phyloP scores from a whole-genome alignment of 352 stramenopile genomes.

The Phytophthora sp. region DNA sequence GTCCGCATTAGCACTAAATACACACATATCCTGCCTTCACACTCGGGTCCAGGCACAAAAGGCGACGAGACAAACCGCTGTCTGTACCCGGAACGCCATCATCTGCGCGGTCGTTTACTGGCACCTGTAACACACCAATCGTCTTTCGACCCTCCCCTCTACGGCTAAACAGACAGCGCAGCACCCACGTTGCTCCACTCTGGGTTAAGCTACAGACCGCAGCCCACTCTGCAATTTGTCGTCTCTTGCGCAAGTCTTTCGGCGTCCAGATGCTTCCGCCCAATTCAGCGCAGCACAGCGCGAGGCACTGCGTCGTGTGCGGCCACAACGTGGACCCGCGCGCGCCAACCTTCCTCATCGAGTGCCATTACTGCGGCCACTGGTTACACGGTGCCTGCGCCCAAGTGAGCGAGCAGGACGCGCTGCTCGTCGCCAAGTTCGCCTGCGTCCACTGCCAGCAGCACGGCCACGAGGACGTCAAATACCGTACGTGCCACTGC shows the following conservation, averaged over 20 bases:
- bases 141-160: conserved; percentile 17
- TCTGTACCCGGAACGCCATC: conserved; percentile 17
- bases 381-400: conserved; percentile 70
- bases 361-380: conserved; percentile 71
- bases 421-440: conserved; percentile 63
- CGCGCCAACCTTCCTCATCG: conserved; percentile 54
- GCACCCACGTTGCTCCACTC: background rate
- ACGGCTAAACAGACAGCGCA: conserved; percentile 1
- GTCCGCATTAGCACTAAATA: conserved; percentile 1
- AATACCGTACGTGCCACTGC: conserved; percentile 39
- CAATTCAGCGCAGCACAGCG: background rate
- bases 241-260: conserved; percentile 11
- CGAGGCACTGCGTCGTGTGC: conserved; percentile 34
- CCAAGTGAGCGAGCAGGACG: conserved; percentile 61
- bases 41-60: too few relatives aligned
- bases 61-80: conserved; percentile 12
- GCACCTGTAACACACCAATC: conserved; percentile 20
- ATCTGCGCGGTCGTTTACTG: conserved; percentile 22
- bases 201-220: conserved; percentile 11
- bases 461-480: conserved; percentile 44
- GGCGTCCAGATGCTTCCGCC: conserved; percentile 25
- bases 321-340: conserved; percentile 37
- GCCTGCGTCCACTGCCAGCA: conserved; percentile 53
- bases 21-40: conserved; percentile 19
- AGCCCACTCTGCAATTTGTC: conserved; percentile 27